Conservation (phyloP, 139 green algal species). For the Chlamydomonas sp. region DNA sequence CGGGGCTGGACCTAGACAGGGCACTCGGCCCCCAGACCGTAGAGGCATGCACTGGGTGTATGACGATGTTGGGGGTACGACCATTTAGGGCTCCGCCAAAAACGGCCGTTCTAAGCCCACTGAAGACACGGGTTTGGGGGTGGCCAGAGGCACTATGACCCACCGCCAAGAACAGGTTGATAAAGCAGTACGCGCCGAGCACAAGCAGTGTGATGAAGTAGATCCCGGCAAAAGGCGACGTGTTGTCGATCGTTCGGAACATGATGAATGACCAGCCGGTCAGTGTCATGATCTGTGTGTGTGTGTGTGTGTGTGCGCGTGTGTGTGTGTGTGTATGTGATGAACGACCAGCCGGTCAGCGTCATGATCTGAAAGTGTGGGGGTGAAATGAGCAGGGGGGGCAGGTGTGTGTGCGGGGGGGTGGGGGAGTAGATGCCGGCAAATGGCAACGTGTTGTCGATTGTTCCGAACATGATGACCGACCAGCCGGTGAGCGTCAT, state of each 20-base stretch:
- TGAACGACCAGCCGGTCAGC: neutral
- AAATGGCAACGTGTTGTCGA: neutral
- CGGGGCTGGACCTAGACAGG: too few relatives aligned
- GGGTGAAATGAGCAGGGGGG: neutral
- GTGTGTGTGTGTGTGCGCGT: neutral
- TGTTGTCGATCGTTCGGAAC: slow-evolving; percentile 47
- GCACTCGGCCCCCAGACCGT: too few relatives aligned
- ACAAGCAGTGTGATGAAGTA: slow-evolving; percentile 61
- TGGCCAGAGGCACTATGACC: too few relatives aligned
- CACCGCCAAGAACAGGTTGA: slow-evolving; percentile 79
- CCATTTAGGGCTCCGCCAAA: too few relatives aligned
- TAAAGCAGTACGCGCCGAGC: slow-evolving; percentile 48
- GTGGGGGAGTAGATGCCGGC: neutral
- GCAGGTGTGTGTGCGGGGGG: neutral
- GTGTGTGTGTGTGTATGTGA: neutral
- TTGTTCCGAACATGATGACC: neutral
- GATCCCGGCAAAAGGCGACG: slow-evolving; percentile 24
- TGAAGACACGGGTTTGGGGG: too few relatives aligned
- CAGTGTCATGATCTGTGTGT: slow-evolving; percentile 33
- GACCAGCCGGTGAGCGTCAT: neutral
- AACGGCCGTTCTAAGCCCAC: too few relatives aligned
- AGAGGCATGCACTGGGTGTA: too few relatives aligned
- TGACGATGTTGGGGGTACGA: too few relatives aligned
- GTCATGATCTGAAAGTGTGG: slow-evolving; percentile 9
- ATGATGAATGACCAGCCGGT: slow-evolving; percentile 57